Evolutionary conservation across 768 basidiomycete species (phyloP), one percentile per base, ranked within the genome.

Genomic region (Russula earlei): DNA sequence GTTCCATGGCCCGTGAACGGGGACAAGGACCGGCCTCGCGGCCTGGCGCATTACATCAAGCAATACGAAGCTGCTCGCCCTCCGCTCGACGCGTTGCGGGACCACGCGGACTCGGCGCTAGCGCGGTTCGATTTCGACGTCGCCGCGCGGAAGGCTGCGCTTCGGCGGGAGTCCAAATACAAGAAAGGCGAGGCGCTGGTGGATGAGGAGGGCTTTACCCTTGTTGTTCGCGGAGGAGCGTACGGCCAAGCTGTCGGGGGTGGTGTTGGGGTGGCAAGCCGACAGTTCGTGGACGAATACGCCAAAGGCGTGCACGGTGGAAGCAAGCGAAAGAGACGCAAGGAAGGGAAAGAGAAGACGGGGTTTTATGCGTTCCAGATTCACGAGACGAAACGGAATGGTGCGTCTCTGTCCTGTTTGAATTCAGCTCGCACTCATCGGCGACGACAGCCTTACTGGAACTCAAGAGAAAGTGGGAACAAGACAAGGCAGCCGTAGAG

Each of bases 121-220:
- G 82, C 78, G 33, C 72, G 80, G 24, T 92, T 82, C 73, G 92
- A 95, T 64, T 82, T 83, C 66, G 77, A 85, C 55, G 71, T 79
- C 38, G 78, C 80, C 29, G 81, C 80, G 68, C 71, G 71, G 60
- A 82, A 76, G 66, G 55, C 55, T 0, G 43, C 51, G 3, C 49
- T 61, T 44, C 55, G 53, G 49, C 80, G 79, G 61, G 76, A 78
- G 65, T 79, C 81, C 22, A 76, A 80, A 66, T 89, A 87, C 65
- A 77, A 73, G 62, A 89, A 89, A 66, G 89, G 90, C 22, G 91
- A 91, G 64, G 91, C 87, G 6, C 76, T 94, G 54, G 87, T 95
- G 41, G 93, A 97, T 67, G 91, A 88, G 56, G 93, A 97, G 59
- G 93, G 93, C 2, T 97, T 95, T 68, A 95, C 91, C 11, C 79